A percentile compares a stretch with the other conserved stretches of the same genome.
Evolutionary conservation across 495 filamentous ascomycete genomes (phyloP).

Genomic region (Lasiosphaeria ovina): DNA sequence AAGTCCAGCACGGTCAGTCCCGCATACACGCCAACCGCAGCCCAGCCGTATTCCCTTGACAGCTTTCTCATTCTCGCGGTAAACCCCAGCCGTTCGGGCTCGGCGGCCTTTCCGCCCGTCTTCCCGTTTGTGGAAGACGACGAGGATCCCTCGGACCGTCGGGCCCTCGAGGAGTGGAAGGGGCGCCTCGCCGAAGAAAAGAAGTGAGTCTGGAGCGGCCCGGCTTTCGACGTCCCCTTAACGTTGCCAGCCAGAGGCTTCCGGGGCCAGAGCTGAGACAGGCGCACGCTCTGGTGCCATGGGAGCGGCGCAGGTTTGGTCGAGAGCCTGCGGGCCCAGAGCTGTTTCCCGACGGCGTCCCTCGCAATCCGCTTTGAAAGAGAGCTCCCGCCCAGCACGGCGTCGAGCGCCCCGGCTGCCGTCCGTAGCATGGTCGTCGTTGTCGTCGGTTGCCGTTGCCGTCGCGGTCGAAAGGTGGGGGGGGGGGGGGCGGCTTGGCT

Average conservation of each 20-base stretch:
- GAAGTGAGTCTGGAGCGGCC: slow-evolving; percentile 10
- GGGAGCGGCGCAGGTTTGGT: slow-evolving; percentile 7
- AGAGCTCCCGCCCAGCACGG: slow-evolving; percentile 16
- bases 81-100: slow-evolving; percentile 55
- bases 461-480: background rate
- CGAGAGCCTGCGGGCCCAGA: slow-evolving; percentile 12
- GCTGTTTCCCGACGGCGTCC: background rate
- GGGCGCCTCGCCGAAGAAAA: slow-evolving; percentile 17
- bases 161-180: slow-evolving; percentile 27
- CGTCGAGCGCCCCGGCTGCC: slow-evolving; percentile 20
- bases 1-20: slow-evolving; percentile 82
- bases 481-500: background rate
- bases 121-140: slow-evolving; percentile 1
- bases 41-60: slow-evolving; percentile 93
- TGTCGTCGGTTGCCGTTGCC: no score
- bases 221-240: slow-evolving; percentile 5
- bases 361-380: slow-evolving; percentile 4
- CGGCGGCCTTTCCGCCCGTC: slow-evolving; percentile 17
- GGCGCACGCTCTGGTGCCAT: background rate
- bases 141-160: slow-evolving; percentile 10
- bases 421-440: slow-evolving; percentile 20
- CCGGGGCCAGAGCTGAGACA: slow-evolving; percentile 19
- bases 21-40: slow-evolving; percentile 88
- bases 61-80: slow-evolving; percentile 68
- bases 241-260: slow-evolving; percentile 4